Evolutionary conservation across 2,329 filamentous ascomycete species (phyloP), one percentile per base, ranked within the genome.

Genomic region (Botrytis deweyae): DNA sequence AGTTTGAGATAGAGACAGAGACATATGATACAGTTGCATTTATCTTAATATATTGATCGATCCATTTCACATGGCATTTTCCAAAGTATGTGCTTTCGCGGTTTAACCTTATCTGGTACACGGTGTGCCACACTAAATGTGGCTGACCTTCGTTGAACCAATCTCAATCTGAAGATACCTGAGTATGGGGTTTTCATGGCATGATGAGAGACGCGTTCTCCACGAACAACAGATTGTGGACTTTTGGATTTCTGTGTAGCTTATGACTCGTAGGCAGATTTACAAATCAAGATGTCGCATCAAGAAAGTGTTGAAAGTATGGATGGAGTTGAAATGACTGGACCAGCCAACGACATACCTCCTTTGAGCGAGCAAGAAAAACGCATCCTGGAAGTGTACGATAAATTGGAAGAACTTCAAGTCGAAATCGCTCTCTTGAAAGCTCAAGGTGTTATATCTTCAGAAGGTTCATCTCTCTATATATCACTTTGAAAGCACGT

Each of bases 361-460:
- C 84, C 87, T 12, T 84, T 95, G 62, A 92, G 91, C 1, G 86
- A 89, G 52, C 86, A 88, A 74, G 93, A 97, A 82, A 84, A 87
- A 78, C 86, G 86, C 76, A 87, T 92, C 42, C 84, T 96, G 52
- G 86, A 89, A 59, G 86, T 95, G 67, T 92, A 93, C 82, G 90
- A 94, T 81, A 87, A 88, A 77, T 84, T 94, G 40, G 89, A 91
- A 79, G 89, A 93, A 80, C 85, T 95, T 63, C 88, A 90, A 78
- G 84, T 95, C 36, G 91, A 96, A 83, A 88, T 90, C 72, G 90
- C 90, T 55, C 85, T 96, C 58, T 82, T 94, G 20, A 82, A 86
- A 77, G 83, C 84, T 73, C 83, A 84, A 74, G 78, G 80, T 42
- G 71, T 79, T 3, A 72, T 80, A 38, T 78, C 72, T 55, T 44